Conservation (phyloP, 441 rosid species). For the Arabidopsis hybrid region DNA sequence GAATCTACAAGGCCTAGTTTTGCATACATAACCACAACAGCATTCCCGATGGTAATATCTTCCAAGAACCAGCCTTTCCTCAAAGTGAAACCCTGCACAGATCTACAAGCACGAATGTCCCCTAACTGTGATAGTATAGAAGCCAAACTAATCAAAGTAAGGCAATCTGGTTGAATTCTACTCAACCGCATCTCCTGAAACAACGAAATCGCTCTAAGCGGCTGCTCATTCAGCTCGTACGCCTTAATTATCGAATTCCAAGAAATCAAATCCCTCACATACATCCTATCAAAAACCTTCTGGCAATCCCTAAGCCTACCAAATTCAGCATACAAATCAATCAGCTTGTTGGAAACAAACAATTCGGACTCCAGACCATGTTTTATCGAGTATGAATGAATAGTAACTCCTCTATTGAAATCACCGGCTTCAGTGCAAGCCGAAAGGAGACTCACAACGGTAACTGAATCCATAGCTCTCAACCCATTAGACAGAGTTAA, state of each 20-base stretch:
- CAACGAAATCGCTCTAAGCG: slow-evolving; percentile 51
- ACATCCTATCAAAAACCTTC: slow-evolving; percentile 64
- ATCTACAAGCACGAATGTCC: slow-evolving; percentile 51
- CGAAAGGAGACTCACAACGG: slow-evolving; percentile 70
- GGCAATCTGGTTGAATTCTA: slow-evolving; percentile 59
- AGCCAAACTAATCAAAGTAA: slow-evolving; percentile 73
- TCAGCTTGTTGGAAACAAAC: slow-evolving; percentile 72
- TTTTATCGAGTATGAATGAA: slow-evolving; percentile 65
- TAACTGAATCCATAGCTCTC: slow-evolving; percentile 68
- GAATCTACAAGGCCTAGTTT: slow-evolving; percentile 63
- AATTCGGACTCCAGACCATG: slow-evolving; percentile 61
- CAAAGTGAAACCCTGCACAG: slow-evolving; percentile 58
- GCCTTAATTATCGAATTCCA: slow-evolving; percentile 89
- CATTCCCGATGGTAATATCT: slow-evolving; percentile 63
- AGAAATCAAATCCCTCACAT: slow-evolving; percentile 65
- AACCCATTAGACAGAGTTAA: slow-evolving; percentile 55
- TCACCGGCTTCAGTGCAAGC: slow-evolving; percentile 65
- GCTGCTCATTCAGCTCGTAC: slow-evolving; percentile 70
- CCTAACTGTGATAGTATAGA: slow-evolving; percentile 62
- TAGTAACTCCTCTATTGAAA: slow-evolving; percentile 52
- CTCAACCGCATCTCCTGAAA: slow-evolving; percentile 60
- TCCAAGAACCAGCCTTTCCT: slow-evolving; percentile 63
- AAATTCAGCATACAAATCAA: slow-evolving; percentile 75
- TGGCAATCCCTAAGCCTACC: slow-evolving; percentile 49
- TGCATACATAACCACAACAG: slow-evolving; percentile 74